A percentile compares a stretch with the other conserved stretches of the same genome.
Conservation (phyloP, 805 yeast genomes). For the Lipomyces oligophaga region DNA sequence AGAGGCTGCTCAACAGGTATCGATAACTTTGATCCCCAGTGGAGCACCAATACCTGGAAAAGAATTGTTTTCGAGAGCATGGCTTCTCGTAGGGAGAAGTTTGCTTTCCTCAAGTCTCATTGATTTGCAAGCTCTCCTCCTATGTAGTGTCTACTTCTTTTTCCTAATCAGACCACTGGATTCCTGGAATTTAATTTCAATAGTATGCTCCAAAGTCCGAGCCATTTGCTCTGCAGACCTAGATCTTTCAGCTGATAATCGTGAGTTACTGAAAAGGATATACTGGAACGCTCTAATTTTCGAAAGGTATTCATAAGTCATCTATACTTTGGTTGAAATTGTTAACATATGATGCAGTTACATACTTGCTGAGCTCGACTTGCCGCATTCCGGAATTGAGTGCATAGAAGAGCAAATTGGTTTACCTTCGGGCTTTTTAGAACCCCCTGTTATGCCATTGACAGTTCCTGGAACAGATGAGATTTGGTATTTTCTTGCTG, state of each 20-base stretch:
- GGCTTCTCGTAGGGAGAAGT: constrained; percentile 13
- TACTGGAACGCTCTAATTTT: constrained; percentile 18
- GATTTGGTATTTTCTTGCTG: constrained; percentile 21
- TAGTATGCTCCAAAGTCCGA: constrained; percentile 9
- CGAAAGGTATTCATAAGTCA: constrained; percentile 8
- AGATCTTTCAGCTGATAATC: constrained; percentile 3
- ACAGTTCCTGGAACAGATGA: constrained; percentile 18
- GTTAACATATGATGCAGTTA: constrained; percentile 3
- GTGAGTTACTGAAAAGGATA: constrained; percentile 15
- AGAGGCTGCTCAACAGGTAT: constrained; percentile 5
- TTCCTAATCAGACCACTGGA: constrained; percentile 19
- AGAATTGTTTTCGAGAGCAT: constrained; percentile 16
- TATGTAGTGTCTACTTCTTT: constrained; percentile 14
- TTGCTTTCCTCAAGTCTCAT: constrained; percentile 10
- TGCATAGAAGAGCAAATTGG: constrained; percentile 14
- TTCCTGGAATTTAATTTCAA: constrained; percentile 16
- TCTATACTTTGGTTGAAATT: not conserved
- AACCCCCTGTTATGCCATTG: not conserved
- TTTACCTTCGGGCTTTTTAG: constrained; percentile 14
- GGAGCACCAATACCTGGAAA: constrained; percentile 11
- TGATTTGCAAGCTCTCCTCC: constrained; percentile 18
- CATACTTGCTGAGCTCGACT: constrained; percentile 16
- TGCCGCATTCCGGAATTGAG: constrained; percentile 23
- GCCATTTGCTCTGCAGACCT: not conserved
- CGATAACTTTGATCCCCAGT: not conserved